Conservation (phyloP, 805 yeast species). For the Zygosaccharomyces gambellarensis region DNA sequence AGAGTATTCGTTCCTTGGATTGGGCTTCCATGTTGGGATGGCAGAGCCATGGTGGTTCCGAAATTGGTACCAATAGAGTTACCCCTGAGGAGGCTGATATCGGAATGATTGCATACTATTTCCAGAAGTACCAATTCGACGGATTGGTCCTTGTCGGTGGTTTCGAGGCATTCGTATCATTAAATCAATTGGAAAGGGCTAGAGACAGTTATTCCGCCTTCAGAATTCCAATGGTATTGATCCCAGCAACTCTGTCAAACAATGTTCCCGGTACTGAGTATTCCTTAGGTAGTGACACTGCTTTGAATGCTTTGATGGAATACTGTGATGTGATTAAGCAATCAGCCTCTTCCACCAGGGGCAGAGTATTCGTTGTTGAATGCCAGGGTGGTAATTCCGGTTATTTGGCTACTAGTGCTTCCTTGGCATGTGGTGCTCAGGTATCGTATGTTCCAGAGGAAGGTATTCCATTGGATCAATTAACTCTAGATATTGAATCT, state of each 20-base stretch:
- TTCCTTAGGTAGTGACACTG: constrained; percentile 71
- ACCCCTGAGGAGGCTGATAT: constrained; percentile 62
- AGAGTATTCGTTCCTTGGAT: constrained; percentile 49
- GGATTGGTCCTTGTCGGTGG: constrained; percentile 78
- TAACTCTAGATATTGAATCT: constrained; percentile 61
- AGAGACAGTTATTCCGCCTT: constrained; percentile 62
- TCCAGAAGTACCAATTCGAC: constrained; percentile 62
- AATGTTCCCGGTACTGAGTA: constrained; percentile 81
- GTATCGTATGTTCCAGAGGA: constrained; percentile 77
- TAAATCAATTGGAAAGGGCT: constrained; percentile 59
- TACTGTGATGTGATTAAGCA: constrained; percentile 79
- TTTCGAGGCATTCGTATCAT: constrained; percentile 71
- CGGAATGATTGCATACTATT: constrained; percentile 67
- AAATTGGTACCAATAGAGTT: constrained; percentile 72
- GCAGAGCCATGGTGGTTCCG: constrained; percentile 74
- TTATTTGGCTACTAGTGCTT: constrained; percentile 64
- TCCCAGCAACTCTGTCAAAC: constrained; percentile 77
- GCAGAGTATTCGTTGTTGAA: constrained; percentile 75
- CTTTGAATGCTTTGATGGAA: constrained; percentile 62
- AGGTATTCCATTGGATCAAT: constrained; percentile 52
- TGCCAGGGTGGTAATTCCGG: constrained; percentile 86
- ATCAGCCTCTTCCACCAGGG: constrained; percentile 72
- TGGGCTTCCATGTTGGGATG: constrained; percentile 73
- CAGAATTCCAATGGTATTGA: constrained; percentile 69
- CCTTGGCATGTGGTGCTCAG: constrained; percentile 65